Percentiles rank a stretch among this genome's conserved stretches.
phyloP scores from a whole-genome alignment of 345 rosid species.

The Rhodamnia rubescens region DNA sequence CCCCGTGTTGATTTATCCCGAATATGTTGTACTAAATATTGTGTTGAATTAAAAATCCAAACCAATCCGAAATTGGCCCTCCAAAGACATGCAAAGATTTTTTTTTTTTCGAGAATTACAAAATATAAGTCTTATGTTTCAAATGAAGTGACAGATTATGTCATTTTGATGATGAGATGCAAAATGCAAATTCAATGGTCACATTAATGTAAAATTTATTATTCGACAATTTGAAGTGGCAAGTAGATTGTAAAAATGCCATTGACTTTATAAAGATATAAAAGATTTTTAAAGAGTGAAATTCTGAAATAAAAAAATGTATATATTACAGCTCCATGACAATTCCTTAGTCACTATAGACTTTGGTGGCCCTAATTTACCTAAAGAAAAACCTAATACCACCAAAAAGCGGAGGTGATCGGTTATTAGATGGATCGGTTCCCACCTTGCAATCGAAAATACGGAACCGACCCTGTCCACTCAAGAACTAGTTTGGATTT shows the following conservation, averaged over 20 bases:
- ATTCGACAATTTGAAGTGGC: not conserved
- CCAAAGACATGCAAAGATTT: not conserved
- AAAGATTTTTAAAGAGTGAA: not conserved
- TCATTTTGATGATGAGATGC: not conserved
- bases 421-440: not conserved
- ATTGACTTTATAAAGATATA: not conserved
- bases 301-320: not conserved
- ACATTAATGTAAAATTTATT: not conserved
- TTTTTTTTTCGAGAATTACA: not conserved
- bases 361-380: not conserved
- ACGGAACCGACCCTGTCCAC: rapidly evolving
- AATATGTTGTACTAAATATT: not conserved
- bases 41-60: not conserved
- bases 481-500: rapidly evolving
- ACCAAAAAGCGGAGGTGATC: not conserved
- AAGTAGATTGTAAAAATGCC: not conserved
- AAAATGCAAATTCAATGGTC: not conserved
- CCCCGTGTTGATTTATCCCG: not conserved
- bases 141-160: too few relatives aligned
- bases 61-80: not conserved
- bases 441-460: not conserved
- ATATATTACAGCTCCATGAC: not conserved
- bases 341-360: not conserved
- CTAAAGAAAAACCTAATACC: not conserved
- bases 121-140: not conserved